Conservation (phyloP, 257 asterid species). For the Solanum stenotomum region DNA sequence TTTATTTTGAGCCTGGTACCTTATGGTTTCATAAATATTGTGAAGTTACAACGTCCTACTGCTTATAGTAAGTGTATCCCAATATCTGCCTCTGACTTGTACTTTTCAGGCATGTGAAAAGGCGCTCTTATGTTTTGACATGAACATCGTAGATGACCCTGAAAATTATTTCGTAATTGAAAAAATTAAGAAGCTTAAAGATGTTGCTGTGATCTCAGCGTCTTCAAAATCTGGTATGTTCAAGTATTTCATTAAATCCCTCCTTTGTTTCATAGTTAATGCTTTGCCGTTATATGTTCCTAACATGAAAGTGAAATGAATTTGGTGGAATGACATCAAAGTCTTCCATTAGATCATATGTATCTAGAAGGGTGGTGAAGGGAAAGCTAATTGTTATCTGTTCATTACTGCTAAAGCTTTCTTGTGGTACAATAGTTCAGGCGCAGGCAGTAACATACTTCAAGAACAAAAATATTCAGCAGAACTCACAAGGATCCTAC, state of each 20-base stretch:
- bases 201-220: conserved; percentile 33
- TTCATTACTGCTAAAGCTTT: conserved; percentile 4
- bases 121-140: conserved; percentile 35
- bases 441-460: conserved; percentile 56
- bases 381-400: neutral
- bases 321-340: neutral
- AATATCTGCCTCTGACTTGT: conserved; percentile 1
- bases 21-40: neutral
- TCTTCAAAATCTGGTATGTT: conserved; percentile 63
- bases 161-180: conserved; percentile 16
- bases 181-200: conserved; percentile 49
- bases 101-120: conserved; percentile 64
- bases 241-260: neutral
- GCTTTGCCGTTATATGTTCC: neutral
- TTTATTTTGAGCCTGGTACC: neutral
- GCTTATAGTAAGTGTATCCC: neutral
- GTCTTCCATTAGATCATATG: neutral
- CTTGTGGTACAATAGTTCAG: conserved; percentile 49
- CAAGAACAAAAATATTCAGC: conserved; percentile 31
- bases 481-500: conserved; percentile 14
- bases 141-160: conserved; percentile 5
- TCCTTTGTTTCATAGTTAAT: neutral
- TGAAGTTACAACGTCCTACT: neutral
- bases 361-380: neutral
- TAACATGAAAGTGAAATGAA: neutral